Base-by-base conservation (phyloP, 2,329 filamentous ascomycete species). In the Rhytidhysteron rufulum region DNA sequence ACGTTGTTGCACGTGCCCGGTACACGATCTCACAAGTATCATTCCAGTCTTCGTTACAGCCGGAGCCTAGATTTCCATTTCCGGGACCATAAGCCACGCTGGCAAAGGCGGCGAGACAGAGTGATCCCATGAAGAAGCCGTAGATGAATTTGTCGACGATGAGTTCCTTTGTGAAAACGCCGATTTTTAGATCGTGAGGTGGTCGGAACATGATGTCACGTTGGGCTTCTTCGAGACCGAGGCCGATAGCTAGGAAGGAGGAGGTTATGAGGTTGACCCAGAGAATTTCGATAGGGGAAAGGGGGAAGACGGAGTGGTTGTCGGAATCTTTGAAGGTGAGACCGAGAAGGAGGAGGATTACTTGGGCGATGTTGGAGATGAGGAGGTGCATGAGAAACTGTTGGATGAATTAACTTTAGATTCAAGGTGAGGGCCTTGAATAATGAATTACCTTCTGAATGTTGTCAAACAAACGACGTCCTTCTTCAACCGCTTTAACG, bases 71-170 rank as follows among this genome's bases (percentile, higher is more conserved):
- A 27, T 70, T 58, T 16, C 68, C 68, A 34, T 65, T 55, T 5
- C 66, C 67, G 22, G 61, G 62, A 5, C 68, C 68, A 42, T 68
- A 72, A 2, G 66, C 66, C 29, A 72, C 69, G 30, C 69, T 62
- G 33, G 65, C 60, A 51, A 69, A 72, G n/a, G 63, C 63, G 36
- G 60, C 62, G 8, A 73, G 64, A 45, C 70, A 72, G 0, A 73
- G 60, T 0, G 56, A 50, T 32, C 68, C 68, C 66, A 72, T 70
- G 54, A 65, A 70, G 39, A 63, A 63, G 22, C 69, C 70, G 47
- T 72, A 73, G 54, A 73, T 66, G 55, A 72, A 68, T 42, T 70
- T 73, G 51, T 73, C 69, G 22, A 62, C 59, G 45, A 73, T 71
- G 43, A 73, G 61, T 40, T 73, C 69, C 21, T 54, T 55, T 24